Conservation (phyloP, 257 asterid genomes). For the Ilex aquifolium region DNA sequence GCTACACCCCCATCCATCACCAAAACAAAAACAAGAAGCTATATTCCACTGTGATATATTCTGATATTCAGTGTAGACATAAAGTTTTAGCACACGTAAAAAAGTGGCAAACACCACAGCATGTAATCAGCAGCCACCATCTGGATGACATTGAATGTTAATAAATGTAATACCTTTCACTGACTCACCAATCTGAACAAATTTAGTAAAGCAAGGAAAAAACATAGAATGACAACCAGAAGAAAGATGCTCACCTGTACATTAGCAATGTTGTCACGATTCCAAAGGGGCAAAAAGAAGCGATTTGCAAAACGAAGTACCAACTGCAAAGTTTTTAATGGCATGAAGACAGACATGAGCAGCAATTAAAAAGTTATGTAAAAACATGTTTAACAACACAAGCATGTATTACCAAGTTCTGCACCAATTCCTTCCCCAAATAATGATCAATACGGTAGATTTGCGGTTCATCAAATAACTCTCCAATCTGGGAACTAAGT, state of each 20-base stretch:
- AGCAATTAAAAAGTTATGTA: constrained; percentile 1
- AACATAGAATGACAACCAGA: too few relatives aligned
- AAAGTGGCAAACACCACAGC: too few relatives aligned
- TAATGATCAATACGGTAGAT: constrained; percentile 96
- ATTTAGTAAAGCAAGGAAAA: too few relatives aligned
- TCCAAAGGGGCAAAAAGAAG: constrained; percentile 92
- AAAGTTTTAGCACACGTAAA: too few relatives aligned
- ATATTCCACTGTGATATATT: too few relatives aligned
- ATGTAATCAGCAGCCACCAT: too few relatives aligned
- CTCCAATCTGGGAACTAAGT: constrained; percentile 93
- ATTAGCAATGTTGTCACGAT: constrained; percentile 87
- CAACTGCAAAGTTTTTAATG: constrained; percentile 49
- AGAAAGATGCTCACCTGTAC: constrained; percentile 58
- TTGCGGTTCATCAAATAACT: constrained; percentile 82
- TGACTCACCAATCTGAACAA: too few relatives aligned
- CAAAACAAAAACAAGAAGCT: too few relatives aligned
- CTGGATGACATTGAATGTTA: too few relatives aligned
- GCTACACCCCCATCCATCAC: too few relatives aligned
- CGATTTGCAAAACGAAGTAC: constrained; percentile 99
- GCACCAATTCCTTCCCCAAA: constrained; percentile 97
- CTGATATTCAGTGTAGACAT: too few relatives aligned
- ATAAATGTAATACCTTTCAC: too few relatives aligned
- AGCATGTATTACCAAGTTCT: constrained; percentile 69
- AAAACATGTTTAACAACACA: constrained; percentile 1
- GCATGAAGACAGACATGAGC: constrained; percentile 11